These are phyloP conservation scores for Abrus pulchellus DNA, from an alignment of 306 rosid genomes.

Conservation along the genomic window DNA sequence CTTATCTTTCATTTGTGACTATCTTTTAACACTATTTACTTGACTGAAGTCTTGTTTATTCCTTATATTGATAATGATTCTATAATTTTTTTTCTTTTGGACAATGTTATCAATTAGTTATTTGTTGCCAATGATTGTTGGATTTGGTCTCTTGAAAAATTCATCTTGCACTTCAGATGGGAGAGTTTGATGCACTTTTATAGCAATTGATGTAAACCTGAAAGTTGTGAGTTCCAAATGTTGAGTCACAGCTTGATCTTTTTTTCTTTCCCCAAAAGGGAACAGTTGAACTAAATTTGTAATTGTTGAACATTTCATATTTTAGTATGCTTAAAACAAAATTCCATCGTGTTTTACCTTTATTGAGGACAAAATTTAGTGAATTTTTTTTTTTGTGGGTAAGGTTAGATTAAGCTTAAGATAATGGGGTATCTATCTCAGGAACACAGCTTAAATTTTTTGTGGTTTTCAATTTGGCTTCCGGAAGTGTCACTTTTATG, in stretches of 20 bases:
- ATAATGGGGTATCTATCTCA: background rate
- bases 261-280: too few species aligned
- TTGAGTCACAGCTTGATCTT: too few species aligned
- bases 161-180: background rate
- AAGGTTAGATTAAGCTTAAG: conserved; percentile 6
- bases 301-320: background rate
- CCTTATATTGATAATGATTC: background rate
- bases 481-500: conserved; percentile 10
- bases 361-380: background rate
- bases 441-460: background rate
- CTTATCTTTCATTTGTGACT: background rate
- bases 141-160: background rate
- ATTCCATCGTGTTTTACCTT: background rate
- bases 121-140: background rate
- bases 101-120: conserved; percentile 7
- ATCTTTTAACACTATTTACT: background rate
- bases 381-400: background rate
- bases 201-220: background rate
- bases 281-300: background rate
- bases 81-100: background rate
- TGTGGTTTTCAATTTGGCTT: conserved; percentile 2
- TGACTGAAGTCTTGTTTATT: conserved; percentile 6
- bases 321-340: background rate
- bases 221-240: background rate
- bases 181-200: conserved; percentile 22